Conservation (phyloP, 2,329 filamentous ascomycete species). For the Trichoderma cornu-damae region DNA sequence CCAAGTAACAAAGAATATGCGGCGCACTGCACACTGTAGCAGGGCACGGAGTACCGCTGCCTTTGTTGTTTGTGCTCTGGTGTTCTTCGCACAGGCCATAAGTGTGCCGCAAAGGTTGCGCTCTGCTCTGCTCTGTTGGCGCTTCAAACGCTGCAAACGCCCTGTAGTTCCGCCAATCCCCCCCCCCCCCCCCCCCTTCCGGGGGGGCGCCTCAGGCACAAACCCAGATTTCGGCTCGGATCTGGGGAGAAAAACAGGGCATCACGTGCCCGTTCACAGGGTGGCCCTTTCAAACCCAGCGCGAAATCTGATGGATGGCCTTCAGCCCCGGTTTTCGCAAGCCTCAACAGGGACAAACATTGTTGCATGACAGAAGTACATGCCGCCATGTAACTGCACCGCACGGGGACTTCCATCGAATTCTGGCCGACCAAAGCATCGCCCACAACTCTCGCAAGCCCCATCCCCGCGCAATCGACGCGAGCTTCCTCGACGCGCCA, state of each 20-base stretch:
- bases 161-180: not conserved
- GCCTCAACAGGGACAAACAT: slow-evolving; percentile 21
- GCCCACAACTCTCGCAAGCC: not conserved
- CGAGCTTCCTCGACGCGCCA: slow-evolving; percentile 11
- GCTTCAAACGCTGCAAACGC: not conserved
- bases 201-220: not conserved
- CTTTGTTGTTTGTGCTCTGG: not conserved
- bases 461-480: slow-evolving; percentile 14
- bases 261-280: slow-evolving; percentile 17
- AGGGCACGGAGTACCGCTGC: not conserved
- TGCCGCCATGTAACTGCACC: slow-evolving; percentile 31
- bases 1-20: slow-evolving; percentile 2
- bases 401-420: slow-evolving; percentile 32
- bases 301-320: slow-evolving; percentile 17
- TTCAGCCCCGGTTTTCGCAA: slow-evolving; percentile 21
- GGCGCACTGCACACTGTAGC: not conserved
- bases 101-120: not conserved
- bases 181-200: no score
- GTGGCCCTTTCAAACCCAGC: slow-evolving; percentile 11
- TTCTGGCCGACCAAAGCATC: slow-evolving; percentile 15
- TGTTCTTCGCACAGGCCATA: not conserved
- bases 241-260: not conserved
- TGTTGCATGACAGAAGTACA: slow-evolving; percentile 33
- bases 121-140: not conserved
- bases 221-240: not conserved